Evolutionary conservation across 495 filamentous ascomycete species (phyloP).

Genomic region (Aspergillus heteromorphus): DNA sequence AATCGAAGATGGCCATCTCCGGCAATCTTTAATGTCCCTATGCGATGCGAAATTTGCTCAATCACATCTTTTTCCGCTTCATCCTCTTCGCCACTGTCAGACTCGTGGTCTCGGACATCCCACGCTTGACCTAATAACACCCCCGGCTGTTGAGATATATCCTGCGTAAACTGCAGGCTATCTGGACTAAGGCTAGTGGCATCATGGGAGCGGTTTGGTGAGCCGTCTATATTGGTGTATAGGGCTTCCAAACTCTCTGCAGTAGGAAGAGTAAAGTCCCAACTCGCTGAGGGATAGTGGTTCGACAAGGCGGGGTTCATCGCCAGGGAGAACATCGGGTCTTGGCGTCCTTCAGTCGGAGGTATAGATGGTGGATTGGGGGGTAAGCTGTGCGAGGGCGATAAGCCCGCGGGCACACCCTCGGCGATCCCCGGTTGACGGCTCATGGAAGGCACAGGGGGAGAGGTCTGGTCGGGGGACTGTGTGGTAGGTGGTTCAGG

Average conservation of each 20-base stretch:
- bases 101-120: slow-evolving; percentile 25
- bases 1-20: slow-evolving; percentile 46
- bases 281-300: slow-evolving; percentile 27
- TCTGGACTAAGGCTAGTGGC: slow-evolving; percentile 26
- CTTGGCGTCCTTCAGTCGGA: slow-evolving; percentile 10
- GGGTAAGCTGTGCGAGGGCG: slow-evolving; percentile 12
- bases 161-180: slow-evolving; percentile 27
- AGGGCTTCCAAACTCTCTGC: slow-evolving; percentile 39
- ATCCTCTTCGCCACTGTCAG: slow-evolving; percentile 40
- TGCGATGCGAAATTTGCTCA: slow-evolving; percentile 42
- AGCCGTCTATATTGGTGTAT: slow-evolving; percentile 32
- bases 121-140: slow-evolving; percentile 19
- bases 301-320: slow-evolving; percentile 19
- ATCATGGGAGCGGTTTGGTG: slow-evolving; percentile 16
- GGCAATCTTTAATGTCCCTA: slow-evolving; percentile 44
- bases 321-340: slow-evolving; percentile 21
- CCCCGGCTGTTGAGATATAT: slow-evolving; percentile 33
- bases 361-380: slow-evolving; percentile 15
- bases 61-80: slow-evolving; percentile 43
- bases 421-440: slow-evolving; percentile 11
- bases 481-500: not conserved
- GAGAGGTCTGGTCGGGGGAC: slow-evolving; percentile 18
- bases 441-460: slow-evolving; percentile 8
- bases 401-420: slow-evolving; percentile 3
- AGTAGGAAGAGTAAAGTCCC: slow-evolving; percentile 40